Evolutionary conservation across 108 stramenopile genomes (phyloP).

Genomic region (Mediolabrus comicus): DNA sequence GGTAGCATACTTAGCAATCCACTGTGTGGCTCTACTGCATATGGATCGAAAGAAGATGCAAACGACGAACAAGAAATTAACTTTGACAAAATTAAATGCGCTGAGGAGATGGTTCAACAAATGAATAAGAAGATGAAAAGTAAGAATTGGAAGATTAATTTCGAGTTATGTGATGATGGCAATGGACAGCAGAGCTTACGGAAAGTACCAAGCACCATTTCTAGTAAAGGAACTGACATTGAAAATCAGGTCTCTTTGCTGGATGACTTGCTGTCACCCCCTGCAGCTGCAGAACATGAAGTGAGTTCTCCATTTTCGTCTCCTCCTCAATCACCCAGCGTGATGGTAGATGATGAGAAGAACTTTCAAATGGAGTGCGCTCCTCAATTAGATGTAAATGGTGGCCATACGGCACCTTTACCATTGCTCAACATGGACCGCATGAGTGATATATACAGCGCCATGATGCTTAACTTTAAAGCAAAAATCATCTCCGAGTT

Average conservation of each 20-base stretch:
- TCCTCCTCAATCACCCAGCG: not conserved
- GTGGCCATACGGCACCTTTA: conserved; percentile 18
- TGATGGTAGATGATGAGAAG: not conserved
- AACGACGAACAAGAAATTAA: not conserved
- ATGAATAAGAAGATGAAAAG: not conserved
- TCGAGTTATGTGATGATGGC: not conserved
- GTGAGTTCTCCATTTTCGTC: too few relatives aligned
- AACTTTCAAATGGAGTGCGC: not conserved
- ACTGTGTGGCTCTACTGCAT: too few relatives aligned
- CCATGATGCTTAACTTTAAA: conserved; percentile 17
- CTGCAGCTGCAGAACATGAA: too few relatives aligned
- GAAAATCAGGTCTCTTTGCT: not conserved
- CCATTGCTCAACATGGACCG: conserved; percentile 3
- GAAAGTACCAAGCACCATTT: not conserved
- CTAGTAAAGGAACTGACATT: not conserved
- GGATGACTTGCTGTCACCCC: not conserved
- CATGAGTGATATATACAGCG: conserved; percentile 18
- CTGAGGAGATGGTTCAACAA: not conserved
- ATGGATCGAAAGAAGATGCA: not conserved
- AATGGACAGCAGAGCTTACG: not conserved
- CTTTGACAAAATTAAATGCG: not conserved
- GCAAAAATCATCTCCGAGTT: conserved; percentile 13
- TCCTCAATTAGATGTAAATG: conserved; percentile 13
- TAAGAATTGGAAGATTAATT: not conserved
- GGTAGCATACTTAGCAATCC: not conserved